These are phyloP conservation scores for Mycena amicta DNA, from an alignment of 768 basidiomycete genomes.

Conservation along the genomic window DNA sequence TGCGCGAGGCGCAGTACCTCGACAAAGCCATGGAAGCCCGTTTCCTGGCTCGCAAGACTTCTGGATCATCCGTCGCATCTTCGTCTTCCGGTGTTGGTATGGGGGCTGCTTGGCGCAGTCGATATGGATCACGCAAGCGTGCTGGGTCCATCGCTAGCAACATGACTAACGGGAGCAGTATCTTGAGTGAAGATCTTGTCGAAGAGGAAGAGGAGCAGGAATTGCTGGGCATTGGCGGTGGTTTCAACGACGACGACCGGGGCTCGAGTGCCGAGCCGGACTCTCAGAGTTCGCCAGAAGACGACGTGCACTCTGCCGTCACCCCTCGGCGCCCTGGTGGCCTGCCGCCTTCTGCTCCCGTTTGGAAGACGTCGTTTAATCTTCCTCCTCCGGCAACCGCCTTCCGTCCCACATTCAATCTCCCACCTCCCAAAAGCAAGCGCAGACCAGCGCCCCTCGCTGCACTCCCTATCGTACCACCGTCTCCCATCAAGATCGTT, in stretches of 20 bases:
- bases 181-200: slow-evolving; percentile 77
- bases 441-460: slow-evolving; percentile 65
- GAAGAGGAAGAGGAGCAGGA: slow-evolving; percentile 82
- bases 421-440: slow-evolving; percentile 47
- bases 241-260: slow-evolving; percentile 56
- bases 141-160: slow-evolving; percentile 77
- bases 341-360: slow-evolving; percentile 57
- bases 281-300: slow-evolving; percentile 49
- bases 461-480: slow-evolving; percentile 69
- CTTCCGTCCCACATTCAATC: slow-evolving; percentile 52
- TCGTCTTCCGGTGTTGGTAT: slow-evolving; percentile 60
- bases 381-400: slow-evolving; percentile 56
- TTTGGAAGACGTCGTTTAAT: slow-evolving; percentile 62
- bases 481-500: slow-evolving; percentile 66
- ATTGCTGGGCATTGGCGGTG: slow-evolving; percentile 67
- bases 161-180: slow-evolving; percentile 59
- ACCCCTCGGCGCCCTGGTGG: slow-evolving; percentile 32
- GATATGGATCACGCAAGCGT: slow-evolving; percentile 67
- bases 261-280: slow-evolving; percentile 37
- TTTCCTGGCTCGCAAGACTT: slow-evolving; percentile 71
- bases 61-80: slow-evolving; percentile 64
- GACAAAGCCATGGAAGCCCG: slow-evolving; percentile 90
- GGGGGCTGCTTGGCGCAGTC: slow-evolving; percentile 66
- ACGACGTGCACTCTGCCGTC: slow-evolving; percentile 34
- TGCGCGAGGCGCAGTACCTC: slow-evolving; percentile 79